These are phyloP conservation scores for Botryotinia narcissicola DNA, from an alignment of 2,329 filamentous ascomycete genomes.

Conservation along the genomic window DNA sequence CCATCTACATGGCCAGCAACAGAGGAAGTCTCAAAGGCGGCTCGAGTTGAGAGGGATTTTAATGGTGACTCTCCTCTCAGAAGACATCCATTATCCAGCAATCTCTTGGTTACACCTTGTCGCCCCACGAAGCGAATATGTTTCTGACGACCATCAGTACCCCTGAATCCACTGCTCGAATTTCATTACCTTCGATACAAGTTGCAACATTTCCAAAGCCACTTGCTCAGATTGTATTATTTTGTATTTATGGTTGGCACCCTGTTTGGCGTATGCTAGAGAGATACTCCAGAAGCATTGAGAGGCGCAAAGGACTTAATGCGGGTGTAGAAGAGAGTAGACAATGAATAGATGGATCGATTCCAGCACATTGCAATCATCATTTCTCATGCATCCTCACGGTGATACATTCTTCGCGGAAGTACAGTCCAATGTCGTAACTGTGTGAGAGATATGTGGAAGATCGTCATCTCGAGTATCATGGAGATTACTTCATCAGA, in stretches of 20 bases:
- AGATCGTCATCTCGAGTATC: background rate
- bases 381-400: background rate
- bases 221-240: background rate
- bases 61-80: background rate
- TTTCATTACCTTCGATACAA: background rate
- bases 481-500: background rate
- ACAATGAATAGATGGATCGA: background rate
- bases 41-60: no score
- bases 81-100: background rate
- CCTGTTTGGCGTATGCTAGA: no score
- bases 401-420: background rate
- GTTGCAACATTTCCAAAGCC: background rate
- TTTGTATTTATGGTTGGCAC: background rate
- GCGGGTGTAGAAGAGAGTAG: background rate
- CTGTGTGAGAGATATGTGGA: background rate
- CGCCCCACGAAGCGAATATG: background rate
- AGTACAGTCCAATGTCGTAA: background rate
- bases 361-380: background rate
- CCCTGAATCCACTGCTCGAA: background rate
- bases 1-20: background rate
- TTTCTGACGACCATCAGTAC: no score
- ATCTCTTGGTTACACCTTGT: background rate
- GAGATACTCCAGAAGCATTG: background rate
- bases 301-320: background rate
- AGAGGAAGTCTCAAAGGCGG: background rate